Conservation (phyloP, 345 rosid genomes). For the Chamaenerion angustifolium region DNA sequence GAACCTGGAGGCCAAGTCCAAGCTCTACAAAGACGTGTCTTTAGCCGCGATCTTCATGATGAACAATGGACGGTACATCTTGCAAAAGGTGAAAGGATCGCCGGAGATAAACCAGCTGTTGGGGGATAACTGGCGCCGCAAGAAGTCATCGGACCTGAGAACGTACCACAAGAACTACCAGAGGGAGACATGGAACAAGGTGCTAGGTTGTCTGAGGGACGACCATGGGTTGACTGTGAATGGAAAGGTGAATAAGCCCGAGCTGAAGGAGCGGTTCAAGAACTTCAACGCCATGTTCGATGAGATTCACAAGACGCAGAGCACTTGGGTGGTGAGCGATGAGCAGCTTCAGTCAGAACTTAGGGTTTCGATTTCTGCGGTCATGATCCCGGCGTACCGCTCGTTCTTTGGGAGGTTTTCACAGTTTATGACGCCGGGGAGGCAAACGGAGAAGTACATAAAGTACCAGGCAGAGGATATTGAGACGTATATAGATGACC, state of each 20-base stretch:
- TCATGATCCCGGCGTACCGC: conserved; percentile 72
- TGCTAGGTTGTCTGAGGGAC: conserved; percentile 47
- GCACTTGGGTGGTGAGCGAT: conserved; percentile 74
- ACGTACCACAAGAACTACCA: conserved; percentile 71
- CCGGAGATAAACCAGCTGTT: conserved; percentile 41
- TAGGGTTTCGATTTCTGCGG: conserved; percentile 66
- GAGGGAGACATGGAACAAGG: conserved; percentile 74
- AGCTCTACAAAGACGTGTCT: conserved; percentile 52
- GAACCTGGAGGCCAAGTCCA: conserved; percentile 49
- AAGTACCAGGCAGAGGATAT: conserved; percentile 82
- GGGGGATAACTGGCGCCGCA: conserved; percentile 71
- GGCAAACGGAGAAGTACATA: conserved; percentile 78
- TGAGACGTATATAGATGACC: conserved; percentile 64
- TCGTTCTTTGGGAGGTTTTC: conserved; percentile 66
- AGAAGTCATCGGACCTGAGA: conserved; percentile 54
- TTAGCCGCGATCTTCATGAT: conserved; percentile 77
- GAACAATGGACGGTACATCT: conserved; percentile 92
- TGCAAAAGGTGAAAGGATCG: conserved; percentile 66
- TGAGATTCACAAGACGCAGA: conserved; percentile 81
- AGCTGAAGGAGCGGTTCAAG: conserved; percentile 80
- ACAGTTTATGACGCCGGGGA: conserved; percentile 57
- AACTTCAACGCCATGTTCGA: conserved; percentile 73
- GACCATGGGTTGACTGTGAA: conserved; percentile 50
- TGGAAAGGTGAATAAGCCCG: conserved; percentile 67
- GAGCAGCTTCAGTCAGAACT: conserved; percentile 92